Conservation (phyloP, 495 filamentous ascomycete species). For the Aspergillus steynii region DNA sequence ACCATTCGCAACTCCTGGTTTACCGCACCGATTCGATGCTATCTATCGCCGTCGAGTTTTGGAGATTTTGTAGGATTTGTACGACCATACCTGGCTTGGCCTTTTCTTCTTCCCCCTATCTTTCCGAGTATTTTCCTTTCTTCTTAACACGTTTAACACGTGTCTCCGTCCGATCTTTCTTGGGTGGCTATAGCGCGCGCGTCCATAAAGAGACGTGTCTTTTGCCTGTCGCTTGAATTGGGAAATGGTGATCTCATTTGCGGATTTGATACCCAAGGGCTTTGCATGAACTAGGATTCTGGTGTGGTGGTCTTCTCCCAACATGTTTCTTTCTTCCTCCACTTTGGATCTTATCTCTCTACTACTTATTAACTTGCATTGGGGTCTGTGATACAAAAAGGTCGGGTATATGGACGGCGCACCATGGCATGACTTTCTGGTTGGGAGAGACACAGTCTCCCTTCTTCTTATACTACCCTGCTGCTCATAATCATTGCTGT, state of each 20-base stretch:
- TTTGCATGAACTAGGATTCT: constrained; percentile 7
- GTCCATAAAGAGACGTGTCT: neutral
- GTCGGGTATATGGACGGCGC: constrained; percentile 3
- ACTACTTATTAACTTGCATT: neutral
- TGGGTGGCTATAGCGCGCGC: neutral
- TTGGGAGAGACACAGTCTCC: neutral
- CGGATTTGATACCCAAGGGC: neutral
- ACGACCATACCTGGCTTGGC: constrained; percentile 1
- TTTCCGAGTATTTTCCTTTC: neutral
- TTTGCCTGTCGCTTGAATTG: neutral
- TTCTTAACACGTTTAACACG: neutral
- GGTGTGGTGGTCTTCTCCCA: constrained; percentile 4
- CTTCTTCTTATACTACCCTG: neutral
- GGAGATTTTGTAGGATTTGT: constrained; percentile 10
- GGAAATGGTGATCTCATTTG: neutral
- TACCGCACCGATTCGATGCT: neutral
- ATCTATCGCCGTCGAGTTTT: neutral
- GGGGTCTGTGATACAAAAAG: constrained; percentile 1
- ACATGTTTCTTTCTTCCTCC: constrained; percentile 9
- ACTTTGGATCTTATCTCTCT: neutral
- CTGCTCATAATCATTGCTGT: neutral
- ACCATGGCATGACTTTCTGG: constrained; percentile 16
- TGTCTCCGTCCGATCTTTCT: neutral
- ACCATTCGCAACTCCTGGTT: neutral
- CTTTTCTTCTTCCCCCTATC: neutral